Evolutionary conservation across 2,329 filamentous ascomycete genomes (phyloP).

Genomic region (Tolypocladium tundrense): DNA sequence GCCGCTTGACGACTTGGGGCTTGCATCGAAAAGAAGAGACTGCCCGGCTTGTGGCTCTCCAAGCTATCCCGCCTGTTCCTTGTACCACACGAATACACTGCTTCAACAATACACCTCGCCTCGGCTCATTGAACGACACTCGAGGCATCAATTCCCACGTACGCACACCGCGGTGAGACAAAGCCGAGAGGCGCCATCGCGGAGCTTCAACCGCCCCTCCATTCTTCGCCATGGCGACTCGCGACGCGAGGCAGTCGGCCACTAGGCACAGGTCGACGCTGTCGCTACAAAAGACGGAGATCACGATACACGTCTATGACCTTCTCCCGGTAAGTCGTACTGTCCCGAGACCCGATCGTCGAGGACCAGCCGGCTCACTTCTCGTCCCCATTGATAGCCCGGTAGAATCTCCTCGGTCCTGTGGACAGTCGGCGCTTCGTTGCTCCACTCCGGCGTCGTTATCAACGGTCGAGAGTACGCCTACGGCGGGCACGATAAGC

Average conservation of each 20-base stretch:
- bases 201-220: background rate
- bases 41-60: background rate
- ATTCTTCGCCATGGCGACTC: conserved; percentile 14
- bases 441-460: conserved; percentile 75
- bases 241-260: conserved; percentile 12
- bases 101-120: background rate
- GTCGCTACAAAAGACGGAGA: conserved; percentile 61
- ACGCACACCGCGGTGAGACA: background rate
- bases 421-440: conserved; percentile 67
- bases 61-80: background rate
- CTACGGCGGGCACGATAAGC: conserved; percentile 70
- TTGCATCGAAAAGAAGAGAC: background rate
- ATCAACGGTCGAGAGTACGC: conserved; percentile 75
- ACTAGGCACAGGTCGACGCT: conserved; percentile 52
- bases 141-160: background rate
- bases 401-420: conserved; percentile 65
- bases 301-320: conserved; percentile 71
- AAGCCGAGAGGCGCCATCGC: background rate
- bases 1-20: background rate
- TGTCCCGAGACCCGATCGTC: background rate
- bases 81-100: background rate
- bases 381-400: conserved; percentile 35
- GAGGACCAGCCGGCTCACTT: conserved; percentile 1
- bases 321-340: conserved; percentile 51
- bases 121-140: background rate